A percentile compares a stretch with the other conserved stretches of the same genome.
Conservation (phyloP, 2,329 filamentous ascomycete genomes). For the Cordyceps sp. region DNA sequence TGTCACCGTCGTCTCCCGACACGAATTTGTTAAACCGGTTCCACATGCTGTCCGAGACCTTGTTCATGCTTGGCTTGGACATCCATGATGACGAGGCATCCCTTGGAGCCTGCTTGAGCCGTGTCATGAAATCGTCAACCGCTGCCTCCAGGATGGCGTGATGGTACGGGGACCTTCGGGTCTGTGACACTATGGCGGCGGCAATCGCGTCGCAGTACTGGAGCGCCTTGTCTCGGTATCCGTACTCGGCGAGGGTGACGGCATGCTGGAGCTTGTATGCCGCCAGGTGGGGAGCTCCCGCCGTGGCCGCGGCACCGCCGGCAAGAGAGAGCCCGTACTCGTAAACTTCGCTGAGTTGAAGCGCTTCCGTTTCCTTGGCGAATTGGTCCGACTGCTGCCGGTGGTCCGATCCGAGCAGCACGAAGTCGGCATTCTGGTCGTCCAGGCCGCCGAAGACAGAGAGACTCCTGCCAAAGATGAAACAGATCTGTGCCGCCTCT, state of each 20-base stretch:
- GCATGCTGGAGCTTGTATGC: conserved; percentile 88
- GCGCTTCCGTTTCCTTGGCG: conserved; percentile 63
- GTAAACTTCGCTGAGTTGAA: conserved; percentile 92
- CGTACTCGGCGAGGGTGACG: conserved; percentile 66
- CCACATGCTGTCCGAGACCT: conserved; percentile 80
- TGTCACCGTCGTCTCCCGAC: conserved; percentile 75
- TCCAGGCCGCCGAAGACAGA: conserved; percentile 69
- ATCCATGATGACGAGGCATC: conserved; percentile 79
- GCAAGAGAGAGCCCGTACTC: conserved; percentile 74
- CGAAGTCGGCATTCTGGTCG: conserved; percentile 61
- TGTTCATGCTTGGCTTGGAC: conserved; percentile 87
- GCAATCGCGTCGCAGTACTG: conserved; percentile 82
- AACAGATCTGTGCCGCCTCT: conserved; percentile 89
- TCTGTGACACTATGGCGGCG: conserved; percentile 60
- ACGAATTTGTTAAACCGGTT: conserved; percentile 95
- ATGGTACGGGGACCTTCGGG: conserved; percentile 75
- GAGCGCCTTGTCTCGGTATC: conserved; percentile 66
- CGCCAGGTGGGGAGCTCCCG: conserved; percentile 64
- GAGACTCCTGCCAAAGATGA: conserved; percentile 60
- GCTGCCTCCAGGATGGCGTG: conserved; percentile 55
- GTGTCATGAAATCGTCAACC: conserved; percentile 69
- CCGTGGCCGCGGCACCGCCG: conserved; percentile 29
- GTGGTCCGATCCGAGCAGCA: conserved; percentile 76
- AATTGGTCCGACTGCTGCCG: conserved; percentile 53
- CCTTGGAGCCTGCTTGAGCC: conserved; percentile 72